Conservation (phyloP, 2,329 filamentous ascomycete species). For the Colletotrichum horii region DNA sequence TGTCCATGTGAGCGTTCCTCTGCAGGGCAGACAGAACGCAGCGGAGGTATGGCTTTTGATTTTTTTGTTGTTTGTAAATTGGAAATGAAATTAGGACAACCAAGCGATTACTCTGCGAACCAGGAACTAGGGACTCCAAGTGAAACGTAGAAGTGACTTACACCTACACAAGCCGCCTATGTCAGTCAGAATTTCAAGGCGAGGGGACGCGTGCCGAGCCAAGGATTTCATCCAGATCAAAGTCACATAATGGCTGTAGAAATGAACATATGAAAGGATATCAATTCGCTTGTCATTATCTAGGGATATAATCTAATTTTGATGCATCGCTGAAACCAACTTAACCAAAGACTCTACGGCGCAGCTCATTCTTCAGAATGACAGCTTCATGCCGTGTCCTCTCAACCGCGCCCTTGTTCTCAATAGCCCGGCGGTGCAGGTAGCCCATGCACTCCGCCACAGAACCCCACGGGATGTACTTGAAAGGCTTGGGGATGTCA, state of each 20-base stretch:
- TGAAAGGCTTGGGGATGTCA: constrained; percentile 22
- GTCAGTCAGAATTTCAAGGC: background rate
- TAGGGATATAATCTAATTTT: background rate
- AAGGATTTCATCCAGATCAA: background rate
- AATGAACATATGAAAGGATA: constrained; percentile 34
- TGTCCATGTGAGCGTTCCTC: background rate
- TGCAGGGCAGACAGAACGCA: background rate
- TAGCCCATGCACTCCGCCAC: constrained; percentile 26
- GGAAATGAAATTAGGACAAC: background rate
- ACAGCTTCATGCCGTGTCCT: constrained; percentile 29
- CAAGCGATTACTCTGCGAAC: background rate
- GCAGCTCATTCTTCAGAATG: constrained; percentile 32
- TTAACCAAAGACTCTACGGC: constrained; percentile 28
- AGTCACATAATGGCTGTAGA: background rate
- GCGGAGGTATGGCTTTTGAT: background rate
- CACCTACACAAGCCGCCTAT: background rate
- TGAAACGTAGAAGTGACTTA: background rate
- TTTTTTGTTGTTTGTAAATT: background rate
- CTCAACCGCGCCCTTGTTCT: constrained; percentile 23
- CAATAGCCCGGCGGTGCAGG: constrained; percentile 25
- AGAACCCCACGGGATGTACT: constrained; percentile 25
- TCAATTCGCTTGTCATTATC: constrained; percentile 1
- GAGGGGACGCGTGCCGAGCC: accelerated
- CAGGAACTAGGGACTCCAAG: background rate
- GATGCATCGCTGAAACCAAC: background rate